Conservation (phyloP, 2,329 filamentous ascomycete species). For the Aspergillus tubingensis region DNA sequence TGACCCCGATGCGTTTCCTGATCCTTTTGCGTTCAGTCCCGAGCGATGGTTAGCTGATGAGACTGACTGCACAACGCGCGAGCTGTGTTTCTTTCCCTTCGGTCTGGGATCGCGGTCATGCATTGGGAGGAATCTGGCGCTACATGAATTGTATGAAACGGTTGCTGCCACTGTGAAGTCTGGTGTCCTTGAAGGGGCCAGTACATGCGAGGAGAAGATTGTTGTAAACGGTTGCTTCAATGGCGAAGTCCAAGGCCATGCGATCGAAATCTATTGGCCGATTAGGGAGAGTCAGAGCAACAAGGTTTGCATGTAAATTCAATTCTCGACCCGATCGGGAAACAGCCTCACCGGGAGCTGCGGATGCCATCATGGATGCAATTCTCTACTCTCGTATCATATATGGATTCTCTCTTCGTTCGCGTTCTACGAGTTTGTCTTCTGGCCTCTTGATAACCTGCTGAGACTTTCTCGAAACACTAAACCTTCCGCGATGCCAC, state of each 20-base stretch:
- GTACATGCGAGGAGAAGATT: not conserved
- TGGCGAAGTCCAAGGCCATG: constrained; percentile 4
- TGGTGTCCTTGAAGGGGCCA: not conserved
- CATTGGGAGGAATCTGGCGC: constrained; percentile 5
- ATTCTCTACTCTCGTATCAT: no score
- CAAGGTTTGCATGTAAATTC: no score
- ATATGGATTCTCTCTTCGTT: not conserved
- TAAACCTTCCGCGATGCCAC: not conserved
- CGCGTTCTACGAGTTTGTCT: no score
- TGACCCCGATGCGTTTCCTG: not conserved
- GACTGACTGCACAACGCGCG: not conserved
- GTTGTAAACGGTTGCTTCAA: constrained; percentile 5
- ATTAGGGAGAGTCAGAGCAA: not conserved
- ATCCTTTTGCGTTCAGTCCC: constrained; percentile 1
- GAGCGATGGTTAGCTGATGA: constrained; percentile 2
- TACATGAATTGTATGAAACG: not conserved
- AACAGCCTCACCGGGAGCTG: no score
- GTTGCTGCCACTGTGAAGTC: not conserved
- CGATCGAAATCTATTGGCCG: not conserved
- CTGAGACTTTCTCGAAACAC: not conserved
- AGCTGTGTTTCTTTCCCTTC: constrained; percentile 2
- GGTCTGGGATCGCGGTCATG: constrained; percentile 6
- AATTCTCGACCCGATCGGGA: no score
- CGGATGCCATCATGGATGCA: no score
- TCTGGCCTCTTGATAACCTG: no score